Evolutionary conservation across 2,329 filamentous ascomycete species (phyloP).

Genomic region (Dendryphion nanum): DNA sequence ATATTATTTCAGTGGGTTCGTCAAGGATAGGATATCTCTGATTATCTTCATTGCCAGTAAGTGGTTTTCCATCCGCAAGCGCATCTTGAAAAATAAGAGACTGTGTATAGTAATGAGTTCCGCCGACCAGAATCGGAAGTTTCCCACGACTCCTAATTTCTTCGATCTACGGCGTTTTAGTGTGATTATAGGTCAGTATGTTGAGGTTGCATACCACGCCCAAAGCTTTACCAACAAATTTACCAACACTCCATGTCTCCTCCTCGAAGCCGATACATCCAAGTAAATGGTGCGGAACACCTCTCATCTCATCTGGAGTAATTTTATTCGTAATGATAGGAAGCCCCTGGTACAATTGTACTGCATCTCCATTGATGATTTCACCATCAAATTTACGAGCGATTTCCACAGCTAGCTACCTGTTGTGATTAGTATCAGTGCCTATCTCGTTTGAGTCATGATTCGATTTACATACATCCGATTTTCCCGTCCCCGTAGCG

Average conservation of each 20-base stretch:
- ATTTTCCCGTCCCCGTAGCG: slow-evolving; percentile 91
- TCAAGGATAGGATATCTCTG: slow-evolving; percentile 66
- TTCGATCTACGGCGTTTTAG: slow-evolving; percentile 52
- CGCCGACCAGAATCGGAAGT: slow-evolving; percentile 86
- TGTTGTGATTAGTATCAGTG: slow-evolving; percentile 37
- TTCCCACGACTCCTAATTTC: slow-evolving; percentile 78
- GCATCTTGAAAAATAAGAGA: slow-evolving; percentile 78
- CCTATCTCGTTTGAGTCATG: background rate
- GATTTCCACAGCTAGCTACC: slow-evolving; percentile 82
- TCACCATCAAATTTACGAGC: slow-evolving; percentile 84
- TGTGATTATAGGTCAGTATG: background rate
- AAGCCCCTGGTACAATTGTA: slow-evolving; percentile 92
- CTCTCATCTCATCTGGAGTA: slow-evolving; percentile 68
- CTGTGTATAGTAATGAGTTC: slow-evolving; percentile 94
- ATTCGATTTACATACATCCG: slow-evolving; percentile 60
- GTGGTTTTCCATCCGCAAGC: slow-evolving; percentile 52
- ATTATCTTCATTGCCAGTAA: slow-evolving; percentile 21
- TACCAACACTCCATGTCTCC: slow-evolving; percentile 78
- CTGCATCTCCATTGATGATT: slow-evolving; percentile 94
- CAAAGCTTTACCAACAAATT: slow-evolving; percentile 70
- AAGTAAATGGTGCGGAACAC: slow-evolving; percentile 84
- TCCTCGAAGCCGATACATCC: slow-evolving; percentile 73
- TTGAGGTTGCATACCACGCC: slow-evolving; percentile 43
- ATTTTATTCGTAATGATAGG: slow-evolving; percentile 97
- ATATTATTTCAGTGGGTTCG: slow-evolving; percentile 67